phyloP scores from a whole-genome alignment of 108 stramenopile genomes.

The Licmophora abbreviata region DNA sequence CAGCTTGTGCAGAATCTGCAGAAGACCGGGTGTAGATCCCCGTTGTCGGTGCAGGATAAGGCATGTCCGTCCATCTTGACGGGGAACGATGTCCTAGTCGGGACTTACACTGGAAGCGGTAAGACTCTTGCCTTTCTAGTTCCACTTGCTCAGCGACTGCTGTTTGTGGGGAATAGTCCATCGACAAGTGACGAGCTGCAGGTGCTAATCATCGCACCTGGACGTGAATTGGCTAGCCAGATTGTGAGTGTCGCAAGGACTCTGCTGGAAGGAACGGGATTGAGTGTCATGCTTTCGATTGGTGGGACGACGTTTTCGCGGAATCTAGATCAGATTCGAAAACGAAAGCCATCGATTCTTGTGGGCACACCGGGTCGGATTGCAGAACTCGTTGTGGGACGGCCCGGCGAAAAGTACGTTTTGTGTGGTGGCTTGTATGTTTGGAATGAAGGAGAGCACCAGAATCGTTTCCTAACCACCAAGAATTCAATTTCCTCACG shows the following conservation, averaged over 20 bases:
- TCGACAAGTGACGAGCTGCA: conserved; percentile 8
- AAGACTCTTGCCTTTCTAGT: conserved; percentile 79
- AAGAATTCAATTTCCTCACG: neutral
- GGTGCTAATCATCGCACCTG: conserved; percentile 75
- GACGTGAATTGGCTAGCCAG: conserved; percentile 81
- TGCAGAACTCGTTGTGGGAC: conserved; percentile 74
- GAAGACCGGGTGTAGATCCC: conserved; percentile 45
- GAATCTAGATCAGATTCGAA: conserved; percentile 67
- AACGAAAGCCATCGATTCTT: conserved; percentile 63
- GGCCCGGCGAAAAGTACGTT: conserved; percentile 60
- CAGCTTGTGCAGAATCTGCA: conserved; percentile 48
- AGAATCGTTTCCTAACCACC: no score
- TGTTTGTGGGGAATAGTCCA: conserved; percentile 14
- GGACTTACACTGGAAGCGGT: conserved; percentile 80
- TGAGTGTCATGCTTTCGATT: conserved; percentile 59
- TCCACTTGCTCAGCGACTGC: conserved; percentile 55
- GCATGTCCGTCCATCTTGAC: conserved; percentile 51
- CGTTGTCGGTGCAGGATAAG: conserved; percentile 68
- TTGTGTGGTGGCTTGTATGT: neutral
- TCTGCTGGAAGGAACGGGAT: conserved; percentile 50
- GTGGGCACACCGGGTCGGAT: conserved; percentile 85
- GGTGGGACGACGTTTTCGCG: conserved; percentile 72
- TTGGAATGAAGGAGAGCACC: neutral
- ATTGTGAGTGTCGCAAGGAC: conserved; percentile 64
- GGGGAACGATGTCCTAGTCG: conserved; percentile 64